A percentile compares a stretch with the other conserved stretches of the same genome.
phyloP scores from a whole-genome alignment of 306 rosid genomes.

The Trifolium repens region DNA sequence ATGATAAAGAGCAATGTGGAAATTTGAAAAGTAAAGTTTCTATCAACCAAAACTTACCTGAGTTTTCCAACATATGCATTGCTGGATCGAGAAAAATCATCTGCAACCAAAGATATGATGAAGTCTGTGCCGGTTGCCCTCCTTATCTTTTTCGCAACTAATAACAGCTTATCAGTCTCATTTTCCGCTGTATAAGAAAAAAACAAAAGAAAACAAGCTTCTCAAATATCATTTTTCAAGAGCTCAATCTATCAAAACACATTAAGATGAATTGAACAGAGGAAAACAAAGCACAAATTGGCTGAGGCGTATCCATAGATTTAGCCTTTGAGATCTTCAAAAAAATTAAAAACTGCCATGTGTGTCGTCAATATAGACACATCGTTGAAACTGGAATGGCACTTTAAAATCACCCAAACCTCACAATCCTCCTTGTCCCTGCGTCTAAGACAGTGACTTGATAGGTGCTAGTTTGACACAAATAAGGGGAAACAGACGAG shows the following conservation, averaged over 20 bases:
- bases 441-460: not conserved
- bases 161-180: conserved; percentile 65
- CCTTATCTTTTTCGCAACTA: conserved; percentile 84
- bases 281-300: not conserved
- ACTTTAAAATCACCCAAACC: not conserved
- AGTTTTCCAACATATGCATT: conserved; percentile 70
- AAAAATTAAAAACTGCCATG: not conserved
- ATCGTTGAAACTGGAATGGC: not conserved
- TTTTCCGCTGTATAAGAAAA: conserved; percentile 66
- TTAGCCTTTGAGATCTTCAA: conserved; percentile 5
- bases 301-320: conserved; percentile 20
- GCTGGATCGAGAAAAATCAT: conserved; percentile 77
- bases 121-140: conserved; percentile 78
- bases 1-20: conserved; percentile 13
- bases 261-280: conserved; percentile 17
- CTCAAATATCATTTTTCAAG: conserved; percentile 33
- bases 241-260: conserved; percentile 28
- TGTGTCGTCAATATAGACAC: not conserved
- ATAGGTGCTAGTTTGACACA: not conserved
- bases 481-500: not conserved
- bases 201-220: conserved; percentile 38
- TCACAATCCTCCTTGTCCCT: not conserved
- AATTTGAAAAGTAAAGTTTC: conserved; percentile 8
- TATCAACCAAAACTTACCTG: conserved; percentile 57
- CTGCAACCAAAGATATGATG: conserved; percentile 66